phyloP scores from a whole-genome alignment of 306 rosid genomes.

The Notholithocarpus densiflorus region DNA sequence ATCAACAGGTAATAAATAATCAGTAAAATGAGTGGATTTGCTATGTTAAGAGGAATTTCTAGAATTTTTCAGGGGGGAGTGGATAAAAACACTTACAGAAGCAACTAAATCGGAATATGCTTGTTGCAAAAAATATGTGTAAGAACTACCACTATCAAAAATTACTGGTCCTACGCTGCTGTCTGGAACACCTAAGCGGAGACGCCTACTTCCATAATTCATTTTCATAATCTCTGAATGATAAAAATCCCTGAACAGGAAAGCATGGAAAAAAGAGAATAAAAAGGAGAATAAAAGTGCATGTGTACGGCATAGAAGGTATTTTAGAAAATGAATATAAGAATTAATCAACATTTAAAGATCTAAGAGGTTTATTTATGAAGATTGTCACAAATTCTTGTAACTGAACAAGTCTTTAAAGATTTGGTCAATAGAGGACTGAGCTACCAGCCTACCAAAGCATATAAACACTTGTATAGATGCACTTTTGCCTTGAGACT shows the following conservation, averaged over 20 bases:
- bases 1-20: conserved; percentile 6
- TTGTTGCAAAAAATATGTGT: conserved; percentile 63
- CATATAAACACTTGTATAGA: not conserved
- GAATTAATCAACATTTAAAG: not conserved
- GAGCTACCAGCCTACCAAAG: not conserved
- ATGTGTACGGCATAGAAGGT: not conserved
- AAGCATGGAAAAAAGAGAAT: conserved; percentile 12
- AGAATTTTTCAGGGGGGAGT: not conserved
- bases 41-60: not conserved
- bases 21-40: not conserved
- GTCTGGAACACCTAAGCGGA: conserved; percentile 38
- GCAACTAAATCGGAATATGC: conserved; percentile 60
- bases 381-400: not conserved
- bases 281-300: conserved; percentile 7
- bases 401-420: not conserved
- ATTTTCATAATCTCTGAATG: conserved; percentile 51
- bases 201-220: conserved; percentile 51
- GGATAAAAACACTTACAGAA: conserved; percentile 52
- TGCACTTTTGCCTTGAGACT: not conserved
- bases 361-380: not conserved
- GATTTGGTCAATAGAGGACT: not conserved
- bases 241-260: conserved; percentile 55
- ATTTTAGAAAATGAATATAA: not conserved
- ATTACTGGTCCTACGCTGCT: conserved; percentile 43
- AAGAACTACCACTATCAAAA: conserved; percentile 85